Evolutionary conservation across 441 rosid genomes (phyloP), one percentile per base, ranked within the genome.

Genomic region (Gossypium schwendimanii): DNA sequence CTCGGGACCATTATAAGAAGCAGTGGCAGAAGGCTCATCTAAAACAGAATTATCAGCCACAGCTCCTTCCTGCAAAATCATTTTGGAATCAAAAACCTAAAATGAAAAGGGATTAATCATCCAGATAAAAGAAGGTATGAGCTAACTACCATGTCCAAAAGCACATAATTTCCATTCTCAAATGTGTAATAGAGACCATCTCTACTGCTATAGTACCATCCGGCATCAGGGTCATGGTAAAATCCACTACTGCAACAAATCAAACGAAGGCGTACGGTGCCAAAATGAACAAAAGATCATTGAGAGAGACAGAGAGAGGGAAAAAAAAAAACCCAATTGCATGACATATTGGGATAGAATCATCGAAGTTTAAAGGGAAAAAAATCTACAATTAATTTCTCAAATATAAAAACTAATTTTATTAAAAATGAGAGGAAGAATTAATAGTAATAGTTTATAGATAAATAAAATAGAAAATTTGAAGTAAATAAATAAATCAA

Each of bases 171-270:
- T 8, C 97, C 97, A 78, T 94, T 79, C 61, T 91, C 96, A 73
- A 90, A 84, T 76, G 81, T 89, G 88, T 94, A 94, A 77, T 91
- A 91, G 53, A 74, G 83, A 55, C 97, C 90, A 74, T 94, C 96
- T 70, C 81, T 80, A 69, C 86, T 89, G 73, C 91, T 88, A 76
- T 91, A 91, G 75, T 90, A 94, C 98, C 97, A 94, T 17, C 96
- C 98, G 73, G 86, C 96, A 75, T 4, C 67, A 24, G 96, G 92
- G 59, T 91, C 91, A 71, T 94, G 94, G 80, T 91, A 91, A 80
- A 94, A 91, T 78, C 96, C 97, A 75, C 87, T 90, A 67, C 98
- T 91, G 89, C 82, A 71, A 41, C 45, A 76, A 77, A 41, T 14
- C 47, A 63, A 63, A 63, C 52, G 3, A 36, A 23, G 3, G 1